Evolutionary conservation across 2,329 filamentous ascomycete species (phyloP).

Genomic region (Fusarium dlaminii): DNA sequence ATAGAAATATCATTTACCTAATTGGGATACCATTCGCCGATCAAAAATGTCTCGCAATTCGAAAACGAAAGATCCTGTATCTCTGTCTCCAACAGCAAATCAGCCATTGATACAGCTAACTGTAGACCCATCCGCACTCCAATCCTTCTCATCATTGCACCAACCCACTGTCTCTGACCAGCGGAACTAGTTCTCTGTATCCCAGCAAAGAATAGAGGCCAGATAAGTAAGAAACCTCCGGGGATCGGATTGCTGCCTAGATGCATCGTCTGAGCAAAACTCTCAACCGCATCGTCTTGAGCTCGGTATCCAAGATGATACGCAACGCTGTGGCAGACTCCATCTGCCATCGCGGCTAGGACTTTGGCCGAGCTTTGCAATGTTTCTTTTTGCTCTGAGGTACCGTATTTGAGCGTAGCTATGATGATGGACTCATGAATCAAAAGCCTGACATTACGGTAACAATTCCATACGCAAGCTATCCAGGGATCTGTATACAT

Average conservation of each 20-base stretch:
- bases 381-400: background rate
- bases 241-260: background rate
- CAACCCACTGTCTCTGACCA: slow-evolving; percentile 26
- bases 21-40: slow-evolving; percentile 30
- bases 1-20: background rate
- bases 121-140: slow-evolving; percentile 31
- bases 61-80: slow-evolving; percentile 28
- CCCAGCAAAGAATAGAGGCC: slow-evolving; percentile 31
- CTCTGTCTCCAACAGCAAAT: slow-evolving; percentile 16
- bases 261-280: background rate
- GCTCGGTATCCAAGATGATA: slow-evolving; percentile 28
- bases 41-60: slow-evolving; percentile 19
- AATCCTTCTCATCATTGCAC: slow-evolving; percentile 20
- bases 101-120: slow-evolving; percentile 33
- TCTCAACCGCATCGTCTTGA: background rate
- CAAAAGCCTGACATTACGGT: slow-evolving; percentile 25
- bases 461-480: slow-evolving; percentile 35
- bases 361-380: slow-evolving; percentile 16
- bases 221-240: slow-evolving; percentile 25
- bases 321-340: slow-evolving; percentile 28
- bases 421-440: slow-evolving; percentile 34
- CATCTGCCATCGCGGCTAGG: slow-evolving; percentile 18
- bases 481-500: slow-evolving; percentile 31
- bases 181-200: slow-evolving; percentile 19
- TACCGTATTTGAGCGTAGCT: slow-evolving; percentile 22